A percentile compares a stretch with the other conserved stretches of the same genome.
Conservation (phyloP, 164 flowering plant species). For the Paratinospora sagittata region DNA sequence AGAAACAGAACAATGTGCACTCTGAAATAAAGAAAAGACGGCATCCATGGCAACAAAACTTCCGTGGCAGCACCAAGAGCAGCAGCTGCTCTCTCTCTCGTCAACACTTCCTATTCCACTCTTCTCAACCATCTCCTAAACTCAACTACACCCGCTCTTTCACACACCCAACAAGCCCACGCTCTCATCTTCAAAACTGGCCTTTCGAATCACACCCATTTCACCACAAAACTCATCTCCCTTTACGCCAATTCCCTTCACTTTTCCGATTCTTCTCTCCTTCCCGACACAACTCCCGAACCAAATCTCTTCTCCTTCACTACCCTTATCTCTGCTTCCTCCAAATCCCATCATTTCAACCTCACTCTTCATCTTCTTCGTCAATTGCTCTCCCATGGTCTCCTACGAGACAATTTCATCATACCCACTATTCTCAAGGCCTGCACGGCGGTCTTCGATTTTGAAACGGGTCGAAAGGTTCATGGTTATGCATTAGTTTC, state of each 20-base stretch:
- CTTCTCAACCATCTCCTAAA: slow-evolving; percentile 22
- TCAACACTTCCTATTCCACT: slow-evolving; percentile 8
- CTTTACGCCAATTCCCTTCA: slow-evolving; percentile 33
- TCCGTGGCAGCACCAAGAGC: slow-evolving; percentile 10
- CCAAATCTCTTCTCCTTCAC: slow-evolving; percentile 34
- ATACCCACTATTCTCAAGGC: slow-evolving; percentile 54
- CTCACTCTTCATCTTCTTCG: slow-evolving; percentile 27
- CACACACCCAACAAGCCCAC: slow-evolving; percentile 42
- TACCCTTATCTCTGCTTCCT: slow-evolving; percentile 41
- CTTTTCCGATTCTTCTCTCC: slow-evolving; percentile 28
- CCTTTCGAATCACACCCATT: slow-evolving; percentile 20
- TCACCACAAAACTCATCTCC: slow-evolving; percentile 45
- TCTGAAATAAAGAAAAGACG: neutral
- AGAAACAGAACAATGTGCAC: no score
- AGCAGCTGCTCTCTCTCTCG: slow-evolving; percentile 17
- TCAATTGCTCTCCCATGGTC: slow-evolving; percentile 31
- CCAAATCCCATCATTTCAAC: slow-evolving; percentile 26
- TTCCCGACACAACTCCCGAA: slow-evolving; percentile 25
- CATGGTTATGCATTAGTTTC: slow-evolving; percentile 34
- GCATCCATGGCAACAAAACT: neutral
- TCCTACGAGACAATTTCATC: slow-evolving; percentile 36
- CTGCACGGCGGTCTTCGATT: slow-evolving; percentile 35
- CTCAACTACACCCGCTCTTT: slow-evolving; percentile 28
- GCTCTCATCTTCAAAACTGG: slow-evolving; percentile 47
- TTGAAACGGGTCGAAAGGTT: slow-evolving; percentile 35